Evolutionary conservation across 1,139 yeast genomes (phyloP).

Genomic region (Lodderomyces oxycetoniae): DNA sequence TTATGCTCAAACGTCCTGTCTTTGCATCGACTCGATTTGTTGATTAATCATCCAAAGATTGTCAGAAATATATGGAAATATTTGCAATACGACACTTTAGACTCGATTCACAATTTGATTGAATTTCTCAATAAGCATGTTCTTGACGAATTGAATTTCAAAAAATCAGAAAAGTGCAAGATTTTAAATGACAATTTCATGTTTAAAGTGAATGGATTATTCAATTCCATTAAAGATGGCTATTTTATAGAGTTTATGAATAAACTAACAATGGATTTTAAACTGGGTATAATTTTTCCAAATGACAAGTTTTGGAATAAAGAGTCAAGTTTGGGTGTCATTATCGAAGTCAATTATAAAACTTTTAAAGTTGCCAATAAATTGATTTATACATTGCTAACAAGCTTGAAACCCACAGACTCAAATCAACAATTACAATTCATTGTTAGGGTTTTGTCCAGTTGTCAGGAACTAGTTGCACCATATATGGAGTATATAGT

Average conservation of each 20-base stretch:
- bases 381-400: slow-evolving; percentile 57
- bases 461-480: slow-evolving; percentile 67
- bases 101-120: slow-evolving; percentile 38
- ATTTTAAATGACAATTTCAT: slow-evolving; percentile 77
- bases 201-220: slow-evolving; percentile 49
- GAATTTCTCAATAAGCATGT: slow-evolving; percentile 47
- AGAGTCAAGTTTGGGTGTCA: slow-evolving; percentile 20
- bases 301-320: slow-evolving; percentile 55
- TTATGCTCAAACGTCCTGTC: slow-evolving; percentile 48
- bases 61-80: slow-evolving; percentile 63
- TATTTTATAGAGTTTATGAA: slow-evolving; percentile 48
- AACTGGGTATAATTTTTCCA: slow-evolving; percentile 59
- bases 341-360: slow-evolving; percentile 39
- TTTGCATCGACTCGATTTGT: slow-evolving; percentile 56
- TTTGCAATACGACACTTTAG: slow-evolving; percentile 52
- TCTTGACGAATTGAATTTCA: slow-evolving; percentile 56
- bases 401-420: slow-evolving; percentile 77
- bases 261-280: slow-evolving; percentile 46
- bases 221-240: slow-evolving; percentile 20
- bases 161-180: slow-evolving; percentile 66
- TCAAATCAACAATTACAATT: slow-evolving; percentile 58
- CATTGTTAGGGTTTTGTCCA: slow-evolving; percentile 45
- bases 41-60: slow-evolving; percentile 53
- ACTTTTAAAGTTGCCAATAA: slow-evolving; percentile 62
- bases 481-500: slow-evolving; percentile 62